Percentiles rank a stretch among this genome's conserved stretches.
Conservation (phyloP, 495 filamentous ascomycete species). For the Annulohypoxylon stygium region DNA sequence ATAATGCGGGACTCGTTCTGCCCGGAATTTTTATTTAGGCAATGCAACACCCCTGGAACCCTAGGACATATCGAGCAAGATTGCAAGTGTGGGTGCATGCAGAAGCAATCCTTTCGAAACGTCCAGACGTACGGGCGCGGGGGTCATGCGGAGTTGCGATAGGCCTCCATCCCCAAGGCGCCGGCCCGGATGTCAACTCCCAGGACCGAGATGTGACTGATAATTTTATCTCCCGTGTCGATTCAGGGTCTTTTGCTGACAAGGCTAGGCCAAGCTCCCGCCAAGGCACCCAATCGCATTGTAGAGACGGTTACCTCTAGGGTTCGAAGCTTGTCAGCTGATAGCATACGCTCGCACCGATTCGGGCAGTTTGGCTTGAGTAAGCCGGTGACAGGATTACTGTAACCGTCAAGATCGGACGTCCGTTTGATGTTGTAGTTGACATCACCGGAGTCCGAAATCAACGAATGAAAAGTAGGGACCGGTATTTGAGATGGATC, state of each 20-base stretch:
- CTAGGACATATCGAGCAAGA: slow-evolving; percentile 1
- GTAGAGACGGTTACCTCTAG: slow-evolving; percentile 2
- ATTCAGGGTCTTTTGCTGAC: slow-evolving; percentile 29
- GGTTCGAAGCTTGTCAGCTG: slow-evolving; percentile 36
- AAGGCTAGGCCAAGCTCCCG: slow-evolving; percentile 39
- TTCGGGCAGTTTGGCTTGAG: slow-evolving; percentile 43
- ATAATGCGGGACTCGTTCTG: slow-evolving; percentile 23
- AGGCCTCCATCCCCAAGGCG: slow-evolving; percentile 11
- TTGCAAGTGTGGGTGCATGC: not conserved
- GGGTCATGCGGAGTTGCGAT: slow-evolving; percentile 24
- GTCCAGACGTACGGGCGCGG: slow-evolving; percentile 16
- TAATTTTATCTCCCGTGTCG: slow-evolving; percentile 15
- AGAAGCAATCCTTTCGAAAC: slow-evolving; percentile 11
- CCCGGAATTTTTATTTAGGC: slow-evolving; percentile 22
- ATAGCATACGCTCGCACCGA: slow-evolving; percentile 26
- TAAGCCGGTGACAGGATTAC: slow-evolving; percentile 48
- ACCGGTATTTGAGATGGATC: slow-evolving; percentile 19
- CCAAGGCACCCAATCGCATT: slow-evolving; percentile 33
- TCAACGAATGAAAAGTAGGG: slow-evolving; percentile 23
- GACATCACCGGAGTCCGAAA: slow-evolving; percentile 46
- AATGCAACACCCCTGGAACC: slow-evolving; percentile 19
- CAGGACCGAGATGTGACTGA: slow-evolving; percentile 20
- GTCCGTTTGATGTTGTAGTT: slow-evolving; percentile 42
- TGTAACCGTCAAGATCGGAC: slow-evolving; percentile 40
- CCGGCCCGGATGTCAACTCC: slow-evolving; percentile 6